Evolutionary conservation across 495 filamentous ascomycete genomes (phyloP).

Genomic region (Xeromyces bisporus): DNA sequence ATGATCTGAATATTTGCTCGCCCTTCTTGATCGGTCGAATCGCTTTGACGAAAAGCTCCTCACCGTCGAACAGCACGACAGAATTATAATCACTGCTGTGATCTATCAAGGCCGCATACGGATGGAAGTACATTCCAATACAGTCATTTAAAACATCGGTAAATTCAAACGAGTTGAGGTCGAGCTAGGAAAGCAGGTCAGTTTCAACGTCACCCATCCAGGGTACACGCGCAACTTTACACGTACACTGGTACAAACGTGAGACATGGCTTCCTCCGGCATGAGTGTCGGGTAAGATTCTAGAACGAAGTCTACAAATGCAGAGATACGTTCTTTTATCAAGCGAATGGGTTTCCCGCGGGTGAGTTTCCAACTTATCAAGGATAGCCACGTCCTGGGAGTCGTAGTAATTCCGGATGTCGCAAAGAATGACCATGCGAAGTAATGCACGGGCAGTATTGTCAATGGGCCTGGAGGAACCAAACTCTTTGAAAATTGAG

Average conservation of each 20-base stretch:
- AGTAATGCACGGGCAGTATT: conserved; percentile 39
- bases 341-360: conserved; percentile 24
- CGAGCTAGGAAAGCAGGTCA: conserved; percentile 15
- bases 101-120: conserved; percentile 41
- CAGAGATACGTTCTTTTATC: too few species aligned
- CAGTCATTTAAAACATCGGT: conserved; percentile 39
- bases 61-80: conserved; percentile 44
- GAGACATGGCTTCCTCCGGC: conserved; percentile 19
- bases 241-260: conserved; percentile 31
- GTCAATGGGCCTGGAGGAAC: too few species aligned
- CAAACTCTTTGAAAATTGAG: conserved; percentile 26
- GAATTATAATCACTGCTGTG: conserved; percentile 58
- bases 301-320: too few species aligned
- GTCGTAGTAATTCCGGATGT: conserved; percentile 15
- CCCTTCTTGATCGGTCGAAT: conserved; percentile 29
- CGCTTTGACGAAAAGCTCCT: conserved; percentile 27
- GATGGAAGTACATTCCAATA: conserved; percentile 45
- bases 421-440: conserved; percentile 33
- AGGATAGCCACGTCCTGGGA: conserved; percentile 25
- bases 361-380: conserved; percentile 30
- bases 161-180: conserved; percentile 45
- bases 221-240: too few species aligned
- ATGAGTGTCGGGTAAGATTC: conserved; percentile 31
- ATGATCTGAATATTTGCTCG: conserved; percentile 51
- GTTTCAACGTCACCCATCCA: too few species aligned